These are phyloP conservation scores for Spencermartinsiella ligniputridi DNA, from an alignment of 1,139 yeast species.

Conservation along the genomic window DNA sequence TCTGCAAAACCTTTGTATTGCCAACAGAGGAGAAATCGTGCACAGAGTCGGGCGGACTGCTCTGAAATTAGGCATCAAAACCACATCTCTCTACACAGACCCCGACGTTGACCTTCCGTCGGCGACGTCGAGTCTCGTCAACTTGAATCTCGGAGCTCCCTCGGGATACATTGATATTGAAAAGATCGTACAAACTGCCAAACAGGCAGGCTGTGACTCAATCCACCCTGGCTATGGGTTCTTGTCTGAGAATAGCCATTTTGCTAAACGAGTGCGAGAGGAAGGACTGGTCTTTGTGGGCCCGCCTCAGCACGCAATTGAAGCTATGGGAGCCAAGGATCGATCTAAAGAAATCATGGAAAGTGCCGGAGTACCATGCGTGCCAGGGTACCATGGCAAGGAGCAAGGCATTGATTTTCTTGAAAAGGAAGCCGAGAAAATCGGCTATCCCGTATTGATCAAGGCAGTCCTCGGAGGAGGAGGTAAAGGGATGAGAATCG, in stretches of 20 bases:
- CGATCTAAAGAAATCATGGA: conserved; percentile 35
- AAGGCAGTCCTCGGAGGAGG: conserved; percentile 54
- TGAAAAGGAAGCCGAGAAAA: conserved; percentile 34
- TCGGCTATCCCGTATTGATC: conserved; percentile 46
- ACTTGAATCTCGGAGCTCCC: conserved; percentile 40
- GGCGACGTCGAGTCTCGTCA: conserved; percentile 36
- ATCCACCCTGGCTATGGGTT: conserved; percentile 45
- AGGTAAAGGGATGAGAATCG: conserved; percentile 48
- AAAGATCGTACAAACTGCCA: conserved; percentile 40
- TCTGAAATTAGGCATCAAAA: conserved; percentile 35
- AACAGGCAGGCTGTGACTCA: conserved; percentile 37
- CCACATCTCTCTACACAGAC: conserved; percentile 41
- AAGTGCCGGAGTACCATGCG: conserved; percentile 41
- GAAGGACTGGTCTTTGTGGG: conserved; percentile 44
- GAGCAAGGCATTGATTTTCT: conserved; percentile 35
- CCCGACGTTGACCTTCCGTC: conserved; percentile 43
- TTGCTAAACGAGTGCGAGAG: conserved; percentile 38
- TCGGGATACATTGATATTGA: conserved; percentile 44
- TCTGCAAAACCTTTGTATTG: conserved; percentile 38
- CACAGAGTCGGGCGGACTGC: conserved; percentile 42
- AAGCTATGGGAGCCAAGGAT: conserved; percentile 36
- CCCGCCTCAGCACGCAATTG: conserved; percentile 38
- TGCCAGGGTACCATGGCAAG: conserved; percentile 44
- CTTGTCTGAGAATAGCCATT: conserved; percentile 41
- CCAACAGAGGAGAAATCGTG: conserved; percentile 48